Conservation (phyloP, 2,329 filamentous ascomycete species). For the Colletotrichum navitas region DNA sequence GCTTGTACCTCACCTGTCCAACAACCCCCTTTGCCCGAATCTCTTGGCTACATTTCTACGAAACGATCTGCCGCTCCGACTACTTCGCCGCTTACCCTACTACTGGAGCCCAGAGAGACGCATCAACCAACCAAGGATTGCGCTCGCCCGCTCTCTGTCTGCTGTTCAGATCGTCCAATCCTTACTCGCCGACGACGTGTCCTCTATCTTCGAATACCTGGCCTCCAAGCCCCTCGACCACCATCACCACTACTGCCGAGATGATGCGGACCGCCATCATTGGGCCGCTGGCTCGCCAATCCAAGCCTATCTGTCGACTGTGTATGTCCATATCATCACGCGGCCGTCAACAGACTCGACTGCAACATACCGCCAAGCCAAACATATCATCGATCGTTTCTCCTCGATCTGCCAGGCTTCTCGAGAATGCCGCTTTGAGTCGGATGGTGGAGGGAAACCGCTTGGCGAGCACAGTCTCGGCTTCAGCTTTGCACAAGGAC, state of each 20-base stretch:
- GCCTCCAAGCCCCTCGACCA: slow-evolving; percentile 3
- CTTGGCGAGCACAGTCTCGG: slow-evolving; percentile 24
- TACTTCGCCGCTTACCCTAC: slow-evolving; percentile 23
- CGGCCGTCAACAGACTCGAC: slow-evolving; percentile 31
- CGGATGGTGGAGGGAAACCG: slow-evolving; percentile 22
- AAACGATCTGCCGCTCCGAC: background rate
- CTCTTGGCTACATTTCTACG: slow-evolving; percentile 33
- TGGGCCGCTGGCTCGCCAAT: slow-evolving; percentile 42
- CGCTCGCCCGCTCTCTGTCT: slow-evolving; percentile 12
- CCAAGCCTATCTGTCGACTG: slow-evolving; percentile 57
- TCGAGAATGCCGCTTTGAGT: slow-evolving; percentile 31
- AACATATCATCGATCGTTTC: slow-evolving; percentile 30
- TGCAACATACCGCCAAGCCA: slow-evolving; percentile 42
- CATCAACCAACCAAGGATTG: slow-evolving; percentile 5
- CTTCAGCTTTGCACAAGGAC: slow-evolving; percentile 9
- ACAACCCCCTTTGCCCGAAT: slow-evolving; percentile 30
- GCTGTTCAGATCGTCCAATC: slow-evolving; percentile 21
- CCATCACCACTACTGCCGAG: slow-evolving; percentile 13
- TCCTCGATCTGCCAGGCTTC: slow-evolving; percentile 32
- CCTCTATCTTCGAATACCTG: slow-evolving; percentile 5
- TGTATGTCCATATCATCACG: slow-evolving; percentile 54
- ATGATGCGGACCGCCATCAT: slow-evolving; percentile 56
- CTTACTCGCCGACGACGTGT: slow-evolving; percentile 15
- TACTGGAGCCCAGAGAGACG: slow-evolving; percentile 19
- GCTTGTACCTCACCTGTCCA: slow-evolving; percentile 24